Evolutionary conservation across 306 rosid genomes (phyloP).

Genomic region (Betula pendula): DNA sequence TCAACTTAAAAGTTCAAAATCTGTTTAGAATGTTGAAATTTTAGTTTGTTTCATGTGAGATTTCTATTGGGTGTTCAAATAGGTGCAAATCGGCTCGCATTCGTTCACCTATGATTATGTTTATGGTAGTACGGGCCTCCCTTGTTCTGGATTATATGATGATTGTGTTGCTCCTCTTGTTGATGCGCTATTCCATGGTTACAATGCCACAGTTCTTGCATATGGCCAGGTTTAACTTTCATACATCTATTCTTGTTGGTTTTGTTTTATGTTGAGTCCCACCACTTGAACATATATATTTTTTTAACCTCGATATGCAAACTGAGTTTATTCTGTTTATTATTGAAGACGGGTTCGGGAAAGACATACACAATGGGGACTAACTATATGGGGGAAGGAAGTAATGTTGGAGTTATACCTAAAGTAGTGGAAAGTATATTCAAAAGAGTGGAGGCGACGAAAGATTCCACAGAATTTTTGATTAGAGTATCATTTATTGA

Average conservation of each 20-base stretch:
- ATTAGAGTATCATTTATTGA: slow-evolving; percentile 88
- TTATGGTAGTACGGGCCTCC: slow-evolving; percentile 56
- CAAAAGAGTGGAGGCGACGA: slow-evolving; percentile 41
- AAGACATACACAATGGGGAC: slow-evolving; percentile 74
- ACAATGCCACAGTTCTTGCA: slow-evolving; percentile 95
- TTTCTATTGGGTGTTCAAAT: slow-evolving; percentile 9
- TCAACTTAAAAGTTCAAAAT: background rate
- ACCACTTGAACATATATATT: background rate
- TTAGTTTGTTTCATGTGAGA: background rate
- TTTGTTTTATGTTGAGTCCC: background rate
- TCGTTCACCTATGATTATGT: slow-evolving; percentile 83
- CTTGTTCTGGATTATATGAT: slow-evolving; percentile 50
- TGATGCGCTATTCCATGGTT: slow-evolving; percentile 80
- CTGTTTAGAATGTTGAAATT: background rate
- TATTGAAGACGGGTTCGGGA: slow-evolving; percentile 87
- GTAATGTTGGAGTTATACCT: slow-evolving; percentile 67
- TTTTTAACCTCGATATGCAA: background rate
- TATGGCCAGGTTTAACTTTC: slow-evolving; percentile 78
- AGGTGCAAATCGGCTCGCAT: slow-evolving; percentile 93
- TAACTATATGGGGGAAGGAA: slow-evolving; percentile 65
- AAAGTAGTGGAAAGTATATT: slow-evolving; percentile 72
- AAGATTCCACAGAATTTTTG: slow-evolving; percentile 58
- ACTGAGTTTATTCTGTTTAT: slow-evolving; percentile 8
- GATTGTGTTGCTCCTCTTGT: slow-evolving; percentile 90
- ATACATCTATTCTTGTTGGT: background rate